Conservation (phyloP, 73 alveolate species). For the Uronychia binucleata region DNA sequence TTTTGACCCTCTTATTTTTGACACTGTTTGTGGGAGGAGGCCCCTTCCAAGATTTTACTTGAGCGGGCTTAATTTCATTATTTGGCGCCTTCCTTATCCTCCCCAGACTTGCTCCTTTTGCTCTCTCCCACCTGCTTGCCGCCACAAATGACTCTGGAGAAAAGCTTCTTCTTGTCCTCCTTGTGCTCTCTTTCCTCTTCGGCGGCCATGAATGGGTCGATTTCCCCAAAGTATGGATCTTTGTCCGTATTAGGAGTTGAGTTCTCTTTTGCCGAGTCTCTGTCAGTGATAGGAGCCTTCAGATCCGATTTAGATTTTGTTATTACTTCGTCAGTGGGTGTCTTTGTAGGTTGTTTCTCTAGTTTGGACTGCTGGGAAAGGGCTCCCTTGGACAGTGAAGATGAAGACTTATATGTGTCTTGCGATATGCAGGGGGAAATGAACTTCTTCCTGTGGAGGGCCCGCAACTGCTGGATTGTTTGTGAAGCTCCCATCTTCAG, state of each 20-base stretch:
- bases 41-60: background rate
- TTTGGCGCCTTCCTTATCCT: background rate
- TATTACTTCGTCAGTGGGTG: background rate
- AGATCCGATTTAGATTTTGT: background rate
- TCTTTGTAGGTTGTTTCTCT: no score
- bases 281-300: background rate
- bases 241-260: background rate
- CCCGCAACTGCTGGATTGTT: background rate
- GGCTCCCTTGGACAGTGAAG: background rate
- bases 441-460: background rate
- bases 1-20: background rate
- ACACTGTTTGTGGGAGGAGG: background rate
- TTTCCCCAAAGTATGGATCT: no score
- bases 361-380: background rate
- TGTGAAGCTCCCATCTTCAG: background rate
- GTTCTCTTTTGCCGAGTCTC: background rate
- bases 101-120: background rate
- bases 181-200: no score
- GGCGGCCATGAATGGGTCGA: no score
- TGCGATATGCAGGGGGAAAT: background rate
- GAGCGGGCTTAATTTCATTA: background rate
- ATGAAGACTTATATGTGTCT: background rate
- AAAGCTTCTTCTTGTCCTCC: background rate
- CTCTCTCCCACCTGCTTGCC: background rate
- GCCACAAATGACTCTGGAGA: background rate